A percentile compares a stretch with the other conserved stretches of the same genome.
phyloP scores from a whole-genome alignment of 2,329 filamentous ascomycete genomes.

The Cytospora schulzeri region DNA sequence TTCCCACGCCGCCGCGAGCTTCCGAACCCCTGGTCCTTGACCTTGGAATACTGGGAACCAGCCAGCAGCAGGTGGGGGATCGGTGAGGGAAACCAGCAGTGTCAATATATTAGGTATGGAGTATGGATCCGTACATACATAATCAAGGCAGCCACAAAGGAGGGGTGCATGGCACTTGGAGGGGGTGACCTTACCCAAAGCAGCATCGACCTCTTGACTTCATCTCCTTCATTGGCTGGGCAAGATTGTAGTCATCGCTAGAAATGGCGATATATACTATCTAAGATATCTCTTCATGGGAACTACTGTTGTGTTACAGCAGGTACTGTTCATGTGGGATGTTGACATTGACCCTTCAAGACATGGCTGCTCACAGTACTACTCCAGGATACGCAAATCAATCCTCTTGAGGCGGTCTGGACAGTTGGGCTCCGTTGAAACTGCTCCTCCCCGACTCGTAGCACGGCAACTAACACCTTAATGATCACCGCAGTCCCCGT shows the following conservation, averaged over 20 bases:
- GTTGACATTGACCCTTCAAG: background rate
- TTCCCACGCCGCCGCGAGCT: background rate
- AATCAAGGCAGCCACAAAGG: background rate
- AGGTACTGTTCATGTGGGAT: background rate
- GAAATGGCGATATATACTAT: background rate
- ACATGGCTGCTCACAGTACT: background rate
- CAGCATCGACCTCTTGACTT: background rate
- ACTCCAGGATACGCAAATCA: too few species aligned
- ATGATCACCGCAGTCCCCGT: background rate
- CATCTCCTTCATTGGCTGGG: background rate
- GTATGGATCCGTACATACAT: background rate
- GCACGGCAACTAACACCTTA: background rate
- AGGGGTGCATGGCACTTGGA: background rate
- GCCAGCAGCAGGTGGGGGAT: background rate
- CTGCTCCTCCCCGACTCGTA: background rate
- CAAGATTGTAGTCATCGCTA: background rate
- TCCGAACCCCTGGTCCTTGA: background rate
- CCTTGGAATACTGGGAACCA: too few species aligned
- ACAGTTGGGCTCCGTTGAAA: background rate
- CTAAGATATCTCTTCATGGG: background rate
- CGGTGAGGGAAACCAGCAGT: background rate
- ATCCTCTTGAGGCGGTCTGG: background rate
- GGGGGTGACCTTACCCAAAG: background rate
- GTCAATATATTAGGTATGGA: too few species aligned
- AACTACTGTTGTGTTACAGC: background rate